phyloP scores from a whole-genome alignment of 257 asterid species.

The Fraxinus americana region DNA sequence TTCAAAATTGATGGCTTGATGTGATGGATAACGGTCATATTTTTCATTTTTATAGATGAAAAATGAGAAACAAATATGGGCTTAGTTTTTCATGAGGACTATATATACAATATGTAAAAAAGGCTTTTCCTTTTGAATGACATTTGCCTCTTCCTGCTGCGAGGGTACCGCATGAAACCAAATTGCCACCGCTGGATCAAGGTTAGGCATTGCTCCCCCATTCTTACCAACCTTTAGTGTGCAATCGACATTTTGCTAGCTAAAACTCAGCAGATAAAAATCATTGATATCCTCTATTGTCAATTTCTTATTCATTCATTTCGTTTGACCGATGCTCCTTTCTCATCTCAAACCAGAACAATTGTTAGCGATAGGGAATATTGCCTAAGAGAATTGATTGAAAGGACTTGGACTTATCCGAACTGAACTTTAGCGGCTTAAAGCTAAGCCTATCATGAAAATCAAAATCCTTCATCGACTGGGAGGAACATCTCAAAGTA shows the following conservation, averaged over 20 bases:
- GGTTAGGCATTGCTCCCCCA: background rate
- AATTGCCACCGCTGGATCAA: background rate
- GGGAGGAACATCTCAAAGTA: slow-evolving; percentile 12
- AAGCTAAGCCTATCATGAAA: slow-evolving; percentile 21
- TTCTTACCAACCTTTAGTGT: too few species aligned
- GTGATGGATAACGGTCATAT: too few species aligned
- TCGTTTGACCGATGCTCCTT: slow-evolving; percentile 2
- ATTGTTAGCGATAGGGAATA: background rate
- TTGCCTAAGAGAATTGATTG: background rate
- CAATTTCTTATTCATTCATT: too few species aligned
- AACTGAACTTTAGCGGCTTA: slow-evolving; percentile 10
- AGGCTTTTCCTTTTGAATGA: background rate
- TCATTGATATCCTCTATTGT: too few species aligned
- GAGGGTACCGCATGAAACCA: background rate
- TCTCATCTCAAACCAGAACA: slow-evolving; percentile 20
- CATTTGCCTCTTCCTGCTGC: background rate
- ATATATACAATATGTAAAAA: too few species aligned
- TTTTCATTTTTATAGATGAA: too few species aligned
- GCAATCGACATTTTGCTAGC: too few species aligned
- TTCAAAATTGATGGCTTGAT: too few species aligned
- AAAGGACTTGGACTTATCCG: slow-evolving; percentile 8
- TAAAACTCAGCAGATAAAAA: too few species aligned
- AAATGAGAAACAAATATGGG: too few species aligned
- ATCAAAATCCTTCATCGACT: slow-evolving; percentile 17
- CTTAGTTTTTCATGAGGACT: too few species aligned